These are phyloP conservation scores for Alternaria gansuensis DNA, from an alignment of 2,329 filamentous ascomycete genomes.

Conservation along the genomic window DNA sequence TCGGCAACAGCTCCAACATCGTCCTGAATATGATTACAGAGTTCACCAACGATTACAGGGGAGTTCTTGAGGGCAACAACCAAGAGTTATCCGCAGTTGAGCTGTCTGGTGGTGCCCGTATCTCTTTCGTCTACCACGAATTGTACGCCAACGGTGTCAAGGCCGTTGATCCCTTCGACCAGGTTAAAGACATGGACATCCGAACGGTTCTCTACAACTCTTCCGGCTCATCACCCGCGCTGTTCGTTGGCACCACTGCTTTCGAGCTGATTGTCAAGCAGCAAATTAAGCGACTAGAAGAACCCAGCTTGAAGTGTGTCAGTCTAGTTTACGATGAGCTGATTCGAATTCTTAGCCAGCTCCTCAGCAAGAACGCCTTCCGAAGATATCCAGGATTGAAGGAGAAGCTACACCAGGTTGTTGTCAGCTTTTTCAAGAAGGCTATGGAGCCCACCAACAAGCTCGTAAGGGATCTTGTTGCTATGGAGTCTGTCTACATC, in stretches of 20 bases:
- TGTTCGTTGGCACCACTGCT: constrained; percentile 97
- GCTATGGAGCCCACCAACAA: constrained; percentile 98
- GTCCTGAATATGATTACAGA: constrained; percentile 99
- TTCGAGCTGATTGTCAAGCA: constrained; percentile 99
- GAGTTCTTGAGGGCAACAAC: constrained; percentile 95
- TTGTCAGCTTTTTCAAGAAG: constrained; percentile 97
- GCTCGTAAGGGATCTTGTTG: constrained; percentile 88
- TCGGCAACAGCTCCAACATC: constrained; percentile 96
- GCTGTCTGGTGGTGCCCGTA: constrained; percentile 94
- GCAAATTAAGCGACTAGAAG: constrained; percentile 95
- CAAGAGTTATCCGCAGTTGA: constrained; percentile 94
- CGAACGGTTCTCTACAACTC: constrained; percentile 98
- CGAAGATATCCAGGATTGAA: constrained; percentile 92
- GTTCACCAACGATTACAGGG: constrained; percentile 97
- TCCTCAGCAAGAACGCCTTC: constrained; percentile 88
- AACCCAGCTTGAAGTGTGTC: constrained; percentile 96
- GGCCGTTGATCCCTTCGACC: constrained; percentile 95
- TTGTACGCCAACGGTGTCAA: constrained; percentile 97
- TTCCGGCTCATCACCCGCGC: constrained; percentile 93
- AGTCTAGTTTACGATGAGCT: constrained; percentile 97
- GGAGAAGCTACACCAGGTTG: constrained; percentile 94
- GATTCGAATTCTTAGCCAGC: constrained; percentile 90
- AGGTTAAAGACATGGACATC: constrained; percentile 97
- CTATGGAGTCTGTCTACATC: constrained; percentile 97
- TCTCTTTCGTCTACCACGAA: constrained; percentile 99